Base-by-base conservation (phyloP, 257 asterid genomes). In the Eustoma russellianum region DNA sequence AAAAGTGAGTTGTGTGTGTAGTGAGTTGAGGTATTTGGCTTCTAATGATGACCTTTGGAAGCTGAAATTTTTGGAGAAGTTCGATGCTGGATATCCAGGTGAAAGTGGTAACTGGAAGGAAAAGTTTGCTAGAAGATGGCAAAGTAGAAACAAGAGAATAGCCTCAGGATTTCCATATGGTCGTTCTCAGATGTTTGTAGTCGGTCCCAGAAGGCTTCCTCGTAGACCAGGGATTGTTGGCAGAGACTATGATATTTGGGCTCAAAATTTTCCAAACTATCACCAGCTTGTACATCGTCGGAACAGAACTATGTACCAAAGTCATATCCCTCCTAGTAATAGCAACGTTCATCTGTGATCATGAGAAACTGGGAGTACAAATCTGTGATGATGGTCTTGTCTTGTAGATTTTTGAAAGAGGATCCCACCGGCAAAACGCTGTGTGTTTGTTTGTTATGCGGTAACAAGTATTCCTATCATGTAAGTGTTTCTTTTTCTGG, bases 31-130 rank as follows among this genome's bases (percentile, higher is more conserved):
- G 18, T 77, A 83, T 55, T 24, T 92, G 68, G 78, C 67, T 0
- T 83, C 95, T 6, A 79, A 70, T 9, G 85, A 92, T 53, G 90
- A 85, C 59, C 61, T 92, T 63, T 92, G 98, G 98, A 77, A 66
- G 79, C 55, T 68, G 62, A 92, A 81, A 67, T 81, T 56, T 40
- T 38, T 2, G 43, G 85, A 81, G 70, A 79, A 82, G 58, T 81
- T 85, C 43, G 69, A 76, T 13, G 60, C 50, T 49, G 62, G 17
- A 41, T 50, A 17, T 11, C 57, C 56, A 0, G 75, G 56, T 43
- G 78, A 52, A 24, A 60, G 70, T 1, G 53, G 73, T 33, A 69
- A 68, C 57, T 91, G 96, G 98, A 91, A 82, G 70, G 71, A 60
- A 52, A 83, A 74, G 15, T 87, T 82, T 71, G 82, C 47, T 3